A percentile compares a stretch with the other conserved stretches of the same genome.
These are phyloP conservation scores for Cerioporus squamosus DNA, from an alignment of 1,284 basidiomycete genomes.

Conservation along the genomic window DNA sequence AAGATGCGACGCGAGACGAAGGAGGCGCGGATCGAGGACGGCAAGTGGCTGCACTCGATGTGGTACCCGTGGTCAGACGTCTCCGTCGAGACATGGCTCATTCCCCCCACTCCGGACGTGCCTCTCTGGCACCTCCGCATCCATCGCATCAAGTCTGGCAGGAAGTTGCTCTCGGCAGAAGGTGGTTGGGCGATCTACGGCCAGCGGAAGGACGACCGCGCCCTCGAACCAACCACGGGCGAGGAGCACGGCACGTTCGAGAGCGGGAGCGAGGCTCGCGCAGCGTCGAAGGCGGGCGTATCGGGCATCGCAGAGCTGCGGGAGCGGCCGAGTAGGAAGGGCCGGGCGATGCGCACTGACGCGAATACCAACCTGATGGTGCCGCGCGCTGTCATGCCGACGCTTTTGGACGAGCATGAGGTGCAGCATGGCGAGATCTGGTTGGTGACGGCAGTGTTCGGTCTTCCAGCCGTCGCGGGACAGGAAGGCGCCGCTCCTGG, in stretches of 20 bases:
- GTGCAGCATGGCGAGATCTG: constrained; percentile 49
- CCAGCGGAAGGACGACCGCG: constrained; percentile 64
- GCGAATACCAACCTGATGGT: constrained; percentile 78
- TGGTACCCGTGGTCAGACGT: constrained; percentile 81
- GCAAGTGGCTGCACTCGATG: constrained; percentile 61
- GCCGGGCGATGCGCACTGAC: constrained; percentile 65
- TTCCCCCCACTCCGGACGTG: constrained; percentile 60
- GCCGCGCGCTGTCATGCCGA: constrained; percentile 69
- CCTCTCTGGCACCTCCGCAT: constrained; percentile 74
- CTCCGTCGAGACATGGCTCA: constrained; percentile 75
- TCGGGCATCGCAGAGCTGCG: constrained; percentile 63
- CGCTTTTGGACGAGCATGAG: constrained; percentile 55
- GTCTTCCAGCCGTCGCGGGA: constrained; percentile 50
- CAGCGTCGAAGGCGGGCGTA: constrained; percentile 63
- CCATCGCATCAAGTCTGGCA: constrained; percentile 60
- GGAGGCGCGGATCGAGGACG: constrained; percentile 63
- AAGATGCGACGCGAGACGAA: constrained; percentile 65
- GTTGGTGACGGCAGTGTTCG: constrained; percentile 76
- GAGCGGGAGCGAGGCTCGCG: constrained; percentile 49
- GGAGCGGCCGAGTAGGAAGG: constrained; percentile 35
- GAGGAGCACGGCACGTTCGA: constrained; percentile 55
- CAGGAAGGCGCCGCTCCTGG: constrained; percentile 45
- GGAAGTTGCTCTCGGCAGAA: constrained; percentile 62
- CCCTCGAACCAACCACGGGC: constrained; percentile 49
- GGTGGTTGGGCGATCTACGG: constrained; percentile 77